These are phyloP conservation scores for Plasmopara halstedii DNA, from an alignment of 352 stramenopile genomes.

Conservation along the genomic window DNA sequence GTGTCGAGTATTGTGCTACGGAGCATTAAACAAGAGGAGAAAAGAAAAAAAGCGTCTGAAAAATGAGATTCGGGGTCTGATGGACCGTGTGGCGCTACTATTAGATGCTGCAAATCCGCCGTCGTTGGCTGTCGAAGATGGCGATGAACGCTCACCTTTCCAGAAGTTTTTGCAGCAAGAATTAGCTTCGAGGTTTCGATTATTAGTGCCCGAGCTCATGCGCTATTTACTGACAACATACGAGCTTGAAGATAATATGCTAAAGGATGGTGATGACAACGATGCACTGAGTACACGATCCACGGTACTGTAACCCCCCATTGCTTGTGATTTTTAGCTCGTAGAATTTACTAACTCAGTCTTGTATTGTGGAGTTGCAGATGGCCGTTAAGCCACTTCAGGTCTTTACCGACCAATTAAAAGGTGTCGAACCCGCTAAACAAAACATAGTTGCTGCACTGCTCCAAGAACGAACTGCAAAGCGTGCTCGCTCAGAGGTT, in stretches of 20 bases:
- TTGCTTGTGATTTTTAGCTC: background rate
- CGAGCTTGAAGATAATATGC: slow-evolving; percentile 40
- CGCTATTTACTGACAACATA: slow-evolving; percentile 41
- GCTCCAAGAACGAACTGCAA: slow-evolving; percentile 42
- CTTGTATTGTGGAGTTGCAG: slow-evolving; percentile 6
- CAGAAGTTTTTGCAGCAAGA: slow-evolving; percentile 54
- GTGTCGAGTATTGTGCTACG: slow-evolving; percentile 40
- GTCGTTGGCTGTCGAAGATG: slow-evolving; percentile 53
- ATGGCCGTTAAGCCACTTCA: slow-evolving; percentile 14
- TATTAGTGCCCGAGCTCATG: slow-evolving; percentile 39
- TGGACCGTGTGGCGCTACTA: slow-evolving; percentile 69
- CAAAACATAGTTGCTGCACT: slow-evolving; percentile 62
- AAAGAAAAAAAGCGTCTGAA: slow-evolving; percentile 34
- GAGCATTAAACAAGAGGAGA: slow-evolving; percentile 11
- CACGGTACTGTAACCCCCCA: too few relatives aligned
- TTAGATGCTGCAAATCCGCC: slow-evolving; percentile 61
- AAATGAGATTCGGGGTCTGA: slow-evolving; percentile 56
- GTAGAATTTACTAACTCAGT: background rate
- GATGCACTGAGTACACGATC: slow-evolving; percentile 3
- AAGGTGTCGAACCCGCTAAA: slow-evolving; percentile 7
- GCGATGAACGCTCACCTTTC: slow-evolving; percentile 66
- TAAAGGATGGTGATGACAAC: slow-evolving; percentile 1
- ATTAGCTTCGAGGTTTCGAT: slow-evolving; percentile 33
- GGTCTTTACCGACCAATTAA: background rate
- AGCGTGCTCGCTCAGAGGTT: slow-evolving; percentile 27